These are phyloP conservation scores for Pyricularia sp. DNA, from an alignment of 2,329 filamentous ascomycete genomes.

Conservation along the genomic window DNA sequence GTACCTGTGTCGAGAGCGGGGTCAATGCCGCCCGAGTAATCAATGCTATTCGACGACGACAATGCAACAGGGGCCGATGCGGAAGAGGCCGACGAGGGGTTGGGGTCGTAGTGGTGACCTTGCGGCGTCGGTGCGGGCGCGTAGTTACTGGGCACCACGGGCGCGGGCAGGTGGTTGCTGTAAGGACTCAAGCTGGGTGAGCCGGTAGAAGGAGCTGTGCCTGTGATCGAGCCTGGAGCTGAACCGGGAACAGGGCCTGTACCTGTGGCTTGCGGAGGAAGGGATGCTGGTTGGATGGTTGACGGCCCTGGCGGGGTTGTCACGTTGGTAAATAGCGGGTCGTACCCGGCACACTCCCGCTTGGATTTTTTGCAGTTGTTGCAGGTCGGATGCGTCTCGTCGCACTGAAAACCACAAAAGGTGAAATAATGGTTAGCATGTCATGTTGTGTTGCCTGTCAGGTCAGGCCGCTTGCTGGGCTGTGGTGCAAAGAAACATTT, in stretches of 20 bases:
- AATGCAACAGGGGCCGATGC: neutral
- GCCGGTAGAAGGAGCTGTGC: slow-evolving; percentile 17
- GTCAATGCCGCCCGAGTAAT: slow-evolving; percentile 52
- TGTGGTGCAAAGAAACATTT: neutral
- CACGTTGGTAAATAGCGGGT: slow-evolving; percentile 69
- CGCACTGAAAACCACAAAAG: slow-evolving; percentile 54
- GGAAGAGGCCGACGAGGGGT: slow-evolving; percentile 12
- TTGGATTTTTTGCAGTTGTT: slow-evolving; percentile 85
- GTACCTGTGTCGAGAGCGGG: slow-evolving; percentile 46
- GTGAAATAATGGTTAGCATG: neutral
- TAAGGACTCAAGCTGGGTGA: slow-evolving; percentile 6
- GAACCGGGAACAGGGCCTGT: slow-evolving; percentile 18
- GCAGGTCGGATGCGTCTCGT: slow-evolving; percentile 89
- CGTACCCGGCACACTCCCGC: slow-evolving; percentile 78
- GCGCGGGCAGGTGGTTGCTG: slow-evolving; percentile 28
- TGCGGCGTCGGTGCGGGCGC: slow-evolving; percentile 15
- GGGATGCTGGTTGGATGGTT: slow-evolving; percentile 62
- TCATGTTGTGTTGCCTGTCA: neutral
- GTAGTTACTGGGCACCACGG: slow-evolving; percentile 33
- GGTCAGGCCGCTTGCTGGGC: no score
- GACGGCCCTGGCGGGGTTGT: slow-evolving; percentile 43
- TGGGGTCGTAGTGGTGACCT: slow-evolving; percentile 21
- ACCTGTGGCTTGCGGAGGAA: slow-evolving; percentile 15
- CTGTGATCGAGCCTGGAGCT: slow-evolving; percentile 21
- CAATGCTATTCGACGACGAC: slow-evolving; percentile 17